phyloP scores from a whole-genome alignment of 2,329 filamentous ascomycete genomes.

The Tricladium varicosporioides region DNA sequence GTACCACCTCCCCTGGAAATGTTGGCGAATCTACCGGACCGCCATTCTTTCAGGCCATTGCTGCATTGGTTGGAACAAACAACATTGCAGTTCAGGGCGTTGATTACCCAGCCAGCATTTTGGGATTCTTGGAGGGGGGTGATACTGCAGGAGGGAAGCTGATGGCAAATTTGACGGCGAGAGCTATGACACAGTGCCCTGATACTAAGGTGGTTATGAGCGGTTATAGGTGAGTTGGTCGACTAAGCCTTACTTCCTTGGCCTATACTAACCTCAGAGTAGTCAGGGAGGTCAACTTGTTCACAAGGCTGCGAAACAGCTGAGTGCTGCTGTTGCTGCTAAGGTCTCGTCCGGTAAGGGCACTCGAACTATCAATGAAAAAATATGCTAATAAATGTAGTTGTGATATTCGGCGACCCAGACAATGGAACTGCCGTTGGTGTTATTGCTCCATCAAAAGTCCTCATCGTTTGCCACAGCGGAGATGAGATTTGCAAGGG shows the following conservation, averaged over 20 bases:
- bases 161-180: slow-evolving; percentile 14
- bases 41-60: slow-evolving; percentile 47
- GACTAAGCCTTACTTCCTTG: too few species aligned
- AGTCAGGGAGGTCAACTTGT: slow-evolving; percentile 26
- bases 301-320: slow-evolving; percentile 25
- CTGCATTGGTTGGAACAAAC: slow-evolving; percentile 38
- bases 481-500: slow-evolving; percentile 25
- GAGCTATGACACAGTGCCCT: slow-evolving; percentile 22
- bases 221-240: slow-evolving; percentile 16
- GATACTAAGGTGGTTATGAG: slow-evolving; percentile 26
- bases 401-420: slow-evolving; percentile 30
- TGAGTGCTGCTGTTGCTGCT: slow-evolving; percentile 17
- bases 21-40: slow-evolving; percentile 49
- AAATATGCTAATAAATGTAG: slow-evolving; percentile 1
- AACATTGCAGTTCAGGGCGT: slow-evolving; percentile 52
- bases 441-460: slow-evolving; percentile 13
- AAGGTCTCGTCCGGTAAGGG: slow-evolving; percentile 17
- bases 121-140: slow-evolving; percentile 22
- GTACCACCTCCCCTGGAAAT: slow-evolving; percentile 51
- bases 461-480: slow-evolving; percentile 23
- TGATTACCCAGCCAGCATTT: slow-evolving; percentile 45
- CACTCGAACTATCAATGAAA: too few species aligned
- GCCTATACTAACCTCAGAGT: background rate
- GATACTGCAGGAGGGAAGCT: background rate
- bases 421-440: slow-evolving; percentile 19